A percentile compares a stretch with the other conserved stretches of the same genome.
These are phyloP conservation scores for Alloteropsis semialata DNA, from an alignment of 176 grass and related monocot species.

Conservation along the genomic window DNA sequence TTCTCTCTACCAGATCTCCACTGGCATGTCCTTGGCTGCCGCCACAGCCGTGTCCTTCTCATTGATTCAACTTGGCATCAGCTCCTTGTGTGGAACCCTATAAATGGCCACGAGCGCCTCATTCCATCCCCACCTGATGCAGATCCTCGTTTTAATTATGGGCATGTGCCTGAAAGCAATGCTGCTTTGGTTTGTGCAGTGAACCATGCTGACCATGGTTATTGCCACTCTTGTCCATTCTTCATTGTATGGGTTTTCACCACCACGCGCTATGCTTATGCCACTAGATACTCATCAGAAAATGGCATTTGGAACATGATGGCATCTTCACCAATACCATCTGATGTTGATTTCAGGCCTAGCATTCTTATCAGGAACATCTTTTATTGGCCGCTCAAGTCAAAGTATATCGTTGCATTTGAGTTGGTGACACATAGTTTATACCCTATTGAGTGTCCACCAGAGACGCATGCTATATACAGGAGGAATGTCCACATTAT, in stretches of 20 bases:
- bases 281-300: slow-evolving; percentile 29
- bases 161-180: slow-evolving; percentile 21
- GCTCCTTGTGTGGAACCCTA: slow-evolving; percentile 28
- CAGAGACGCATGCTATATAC: slow-evolving; percentile 23
- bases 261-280: slow-evolving; percentile 8
- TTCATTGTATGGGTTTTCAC: slow-evolving; percentile 28
- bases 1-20: not conserved
- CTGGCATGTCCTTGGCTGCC: slow-evolving; percentile 37
- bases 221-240: slow-evolving; percentile 25
- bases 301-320: not conserved
- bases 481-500: slow-evolving; percentile 44
- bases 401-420: slow-evolving; percentile 32
- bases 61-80: slow-evolving; percentile 12
- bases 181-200: slow-evolving; percentile 24
- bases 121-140: not conserved
- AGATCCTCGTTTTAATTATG: slow-evolving; percentile 32
- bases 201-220: not conserved
- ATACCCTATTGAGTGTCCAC: slow-evolving; percentile 35
- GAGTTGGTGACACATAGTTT: slow-evolving; percentile 2
- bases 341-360: slow-evolving; percentile 35
- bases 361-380: slow-evolving; percentile 20
- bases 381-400: slow-evolving; percentile 35
- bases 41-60: slow-evolving; percentile 23
- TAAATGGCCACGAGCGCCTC: not conserved
- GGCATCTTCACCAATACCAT: slow-evolving; percentile 13